Base-by-base conservation (phyloP, 176 grass and related monocot species). In the Urochloa ruziziensis region DNA sequence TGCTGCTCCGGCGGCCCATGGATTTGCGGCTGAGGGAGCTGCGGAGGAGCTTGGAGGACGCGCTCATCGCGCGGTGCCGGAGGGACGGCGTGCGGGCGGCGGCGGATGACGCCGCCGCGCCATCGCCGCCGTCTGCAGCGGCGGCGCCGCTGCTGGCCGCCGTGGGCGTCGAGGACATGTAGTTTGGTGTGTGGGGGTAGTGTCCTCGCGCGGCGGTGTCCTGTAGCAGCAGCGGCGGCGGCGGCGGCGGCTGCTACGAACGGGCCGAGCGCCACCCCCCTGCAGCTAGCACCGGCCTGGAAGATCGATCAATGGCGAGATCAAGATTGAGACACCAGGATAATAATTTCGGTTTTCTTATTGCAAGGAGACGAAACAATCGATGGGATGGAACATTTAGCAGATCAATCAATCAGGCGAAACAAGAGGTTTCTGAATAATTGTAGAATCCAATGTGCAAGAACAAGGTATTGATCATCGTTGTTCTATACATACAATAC, bases 31-130 rank as follows among this genome's bases (percentile, higher is more conserved):
- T 88, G 62, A 99, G 43, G 3, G 96, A 96, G 75, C 83, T 92
- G 23, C 90, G 94, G 24, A 96, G 91, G 33, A 96, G 79, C 85
- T 99, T 99, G n/a, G 87, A 86, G 10, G 96, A 99, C 24, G 96
- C 93, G 82, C 84, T 94, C 75, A 95, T 77, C 33, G 96, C 91
- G 58, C 91, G 94, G 68, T 90, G 83, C 23, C 90, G 94, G 15
- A 94, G 80, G 34, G 96, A 95, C 27, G 70, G 80, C 67, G 54
- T 58, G 62, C 78, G 34, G 83, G 81, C 58, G 49, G 27, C 13
- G 59, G 18, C 68, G 48, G n/a, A n/a, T n/a, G n/a, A n/a, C 88
- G 81, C 58, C 57, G 27, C 13, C 59, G 18, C 68, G 49, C 40
- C 81, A 0, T 8, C 82, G 40, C 23, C 81, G 16, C 28, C 76